Conservation (phyloP, 768 basidiomycete species). For the Suillus americanus region DNA sequence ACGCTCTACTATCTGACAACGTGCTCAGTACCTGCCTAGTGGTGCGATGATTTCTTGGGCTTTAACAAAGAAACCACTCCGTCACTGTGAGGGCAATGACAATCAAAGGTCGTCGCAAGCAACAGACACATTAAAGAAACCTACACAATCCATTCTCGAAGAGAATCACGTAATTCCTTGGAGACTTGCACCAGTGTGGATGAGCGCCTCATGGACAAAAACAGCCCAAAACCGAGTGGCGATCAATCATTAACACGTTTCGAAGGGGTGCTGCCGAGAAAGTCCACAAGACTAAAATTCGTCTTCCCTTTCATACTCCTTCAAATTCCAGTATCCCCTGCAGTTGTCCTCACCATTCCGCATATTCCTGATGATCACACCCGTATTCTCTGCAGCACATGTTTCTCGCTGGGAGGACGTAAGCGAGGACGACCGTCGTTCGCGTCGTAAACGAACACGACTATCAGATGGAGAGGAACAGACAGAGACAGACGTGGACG, state of each 20-base stretch:
- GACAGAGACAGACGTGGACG: neutral
- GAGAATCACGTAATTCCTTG: neutral
- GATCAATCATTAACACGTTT: neutral
- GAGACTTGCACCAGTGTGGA: neutral
- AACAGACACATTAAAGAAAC: neutral
- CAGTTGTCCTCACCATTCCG: neutral
- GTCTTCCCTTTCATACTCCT: neutral
- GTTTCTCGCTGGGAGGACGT: constrained; percentile 24
- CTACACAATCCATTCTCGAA: neutral
- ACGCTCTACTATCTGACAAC: neutral
- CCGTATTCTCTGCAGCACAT: constrained; percentile 35
- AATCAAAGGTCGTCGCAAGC: neutral
- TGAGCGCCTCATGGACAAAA: constrained; percentile 4
- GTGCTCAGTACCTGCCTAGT: neutral
- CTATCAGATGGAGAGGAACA: constrained; percentile 3
- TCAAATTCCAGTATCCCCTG: neutral
- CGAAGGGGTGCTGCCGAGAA: neutral
- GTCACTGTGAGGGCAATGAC: neutral
- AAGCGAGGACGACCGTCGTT: constrained; percentile 2
- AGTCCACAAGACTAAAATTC: neutral
- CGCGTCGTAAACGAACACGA: constrained; percentile 3
- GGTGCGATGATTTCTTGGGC: neutral
- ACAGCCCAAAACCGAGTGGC: neutral
- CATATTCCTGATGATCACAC: constrained; percentile 16
- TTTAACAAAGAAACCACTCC: neutral